Evolutionary conservation across 805 yeast genomes (phyloP), one percentile per base, ranked within the genome.

Genomic region (Saturnispora gosingensis): DNA sequence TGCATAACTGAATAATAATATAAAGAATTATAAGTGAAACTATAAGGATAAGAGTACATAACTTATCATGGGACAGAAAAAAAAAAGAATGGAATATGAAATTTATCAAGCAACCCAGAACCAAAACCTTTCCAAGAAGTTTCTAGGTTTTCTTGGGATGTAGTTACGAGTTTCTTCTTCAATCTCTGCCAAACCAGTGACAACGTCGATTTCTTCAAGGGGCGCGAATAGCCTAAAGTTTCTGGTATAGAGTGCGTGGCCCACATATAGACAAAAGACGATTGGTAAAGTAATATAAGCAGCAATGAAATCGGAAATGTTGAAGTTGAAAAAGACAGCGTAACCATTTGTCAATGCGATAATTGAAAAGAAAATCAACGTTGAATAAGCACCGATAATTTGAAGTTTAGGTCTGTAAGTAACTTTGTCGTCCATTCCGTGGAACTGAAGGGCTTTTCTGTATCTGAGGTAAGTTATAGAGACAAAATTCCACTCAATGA

Each of bases 221-320:
- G 85, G 82, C 20, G 68, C 67, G 50, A 73, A 68, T 74, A 80
- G 73, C 46, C 43, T 53, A 67, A 69, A 72, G 50, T 75, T 73
- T 44, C 64, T 71, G 39, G 72, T 69, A 63, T 71, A 77, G 8
- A 72, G 3, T 59, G 77, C 77, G 66, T 83, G 88, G 2, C 81
- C 85, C 36, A 75, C 53, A 65, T 79, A 83, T 40, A 83, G 68
- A 5, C 67, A 66, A 9, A 75, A 55, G 54, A 79, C 74, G 54
- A 77, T 71, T 36, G 83, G 86, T 50, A 83, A 62, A 0, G 88
- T 82, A 54, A 83, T 53, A 51, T 62, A 84, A 4, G 89, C 85
- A 32, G 90, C 88, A 51, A 84, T 69, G 60, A 84, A 84, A 62
- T 81, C 82, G 8, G 77, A 65, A 1, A 64, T 77, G 11, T 72